Evolutionary conservation across 2,329 filamentous ascomycete species (phyloP).

Genomic region (Microdochium paspali): DNA sequence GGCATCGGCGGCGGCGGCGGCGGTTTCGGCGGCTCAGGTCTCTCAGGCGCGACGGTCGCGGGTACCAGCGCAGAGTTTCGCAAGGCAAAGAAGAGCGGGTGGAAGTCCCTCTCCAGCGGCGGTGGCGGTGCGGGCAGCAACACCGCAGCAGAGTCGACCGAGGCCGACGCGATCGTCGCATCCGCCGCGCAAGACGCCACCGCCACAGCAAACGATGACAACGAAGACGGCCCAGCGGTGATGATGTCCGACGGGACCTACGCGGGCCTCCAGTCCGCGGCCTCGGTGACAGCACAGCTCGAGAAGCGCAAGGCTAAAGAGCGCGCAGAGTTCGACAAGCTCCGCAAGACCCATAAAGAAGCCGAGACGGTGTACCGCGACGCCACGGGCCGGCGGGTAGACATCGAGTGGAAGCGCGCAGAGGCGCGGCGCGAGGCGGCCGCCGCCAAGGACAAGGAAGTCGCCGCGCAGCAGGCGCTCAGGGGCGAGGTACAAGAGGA

Average conservation of each 20-base stretch:
- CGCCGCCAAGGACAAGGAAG: constrained; percentile 66
- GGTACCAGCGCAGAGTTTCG: constrained; percentile 55
- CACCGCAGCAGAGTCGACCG: constrained; percentile 33
- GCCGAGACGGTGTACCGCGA: constrained; percentile 92
- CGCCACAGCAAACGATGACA: constrained; percentile 39
- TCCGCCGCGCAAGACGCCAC: constrained; percentile 59
- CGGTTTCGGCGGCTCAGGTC: too few relatives aligned
- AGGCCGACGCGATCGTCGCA: constrained; percentile 71
- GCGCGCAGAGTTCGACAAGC: constrained; percentile 34
- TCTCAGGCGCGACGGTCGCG: constrained; percentile 34
- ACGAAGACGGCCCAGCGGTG: constrained; percentile 32
- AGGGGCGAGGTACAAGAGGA: constrained; percentile 79
- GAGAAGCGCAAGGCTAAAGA: constrained; percentile 59
- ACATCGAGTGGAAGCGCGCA: constrained; percentile 81
- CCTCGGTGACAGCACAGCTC: constrained; percentile 62
- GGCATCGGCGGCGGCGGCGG: neutral
- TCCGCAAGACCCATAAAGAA: constrained; percentile 30
- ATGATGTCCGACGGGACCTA: constrained; percentile 83
- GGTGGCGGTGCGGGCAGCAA: constrained; percentile 35
- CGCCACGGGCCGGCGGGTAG: constrained; percentile 87
- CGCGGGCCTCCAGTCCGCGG: constrained; percentile 79
- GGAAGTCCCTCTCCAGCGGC: constrained; percentile 63
- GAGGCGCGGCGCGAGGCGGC: constrained; percentile 59
- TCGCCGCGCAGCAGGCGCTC: constrained; percentile 59
- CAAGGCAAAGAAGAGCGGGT: constrained; percentile 67